Base-by-base conservation (phyloP, 441 rosid species). In the Jatropha podagrica region DNA sequence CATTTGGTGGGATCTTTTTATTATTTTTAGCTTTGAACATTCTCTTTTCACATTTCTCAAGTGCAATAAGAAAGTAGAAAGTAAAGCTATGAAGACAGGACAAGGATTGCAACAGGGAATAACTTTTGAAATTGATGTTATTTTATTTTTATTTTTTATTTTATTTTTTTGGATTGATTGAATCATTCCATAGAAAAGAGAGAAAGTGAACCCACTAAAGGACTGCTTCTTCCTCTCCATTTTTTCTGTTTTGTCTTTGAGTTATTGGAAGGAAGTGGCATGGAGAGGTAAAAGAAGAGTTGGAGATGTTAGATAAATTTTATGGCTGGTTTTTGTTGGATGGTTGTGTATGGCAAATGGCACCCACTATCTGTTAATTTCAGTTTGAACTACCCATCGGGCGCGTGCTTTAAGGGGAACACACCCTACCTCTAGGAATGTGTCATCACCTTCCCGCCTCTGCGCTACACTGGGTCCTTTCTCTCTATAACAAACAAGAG, bases 201-300 rank as follows among this genome's bases (percentile, higher is more conserved):
- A 72, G 73, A 80, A 76, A 76, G 65, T 51, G 65, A 68, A 74
- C 48, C 56, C 80, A 76, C 65, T 55, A 23, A 76, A 69, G 32
- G 67, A 20, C 58, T 15, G 20, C 46, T 20, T 32, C 2, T 26
- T 23, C 4, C 59, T 42, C 46, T 52, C 55, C 6, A 1, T 7
- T 7, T 12, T 73, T 72, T 75, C 75, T 58, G 68, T 73, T 79
- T 77, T 80, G 84, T 78, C 82, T 55, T 68, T 1, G 63, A 67
- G 70, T 58, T 27, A 37, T 77, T 83, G 85, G 85, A 81, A 23
- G 70, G 71, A 52, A 69, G 74, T 78, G 85, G 81, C 77, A 78
- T 76, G 83, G 67, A 75, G 72, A 11, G 51, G 32, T 58, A 51
- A 15, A 52, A 54, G 58, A 54, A 40, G 62, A 46, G 58, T 12